These are phyloP conservation scores for Hygrocybe punicea DNA, from an alignment of 768 basidiomycete genomes.

Conservation along the genomic window DNA sequence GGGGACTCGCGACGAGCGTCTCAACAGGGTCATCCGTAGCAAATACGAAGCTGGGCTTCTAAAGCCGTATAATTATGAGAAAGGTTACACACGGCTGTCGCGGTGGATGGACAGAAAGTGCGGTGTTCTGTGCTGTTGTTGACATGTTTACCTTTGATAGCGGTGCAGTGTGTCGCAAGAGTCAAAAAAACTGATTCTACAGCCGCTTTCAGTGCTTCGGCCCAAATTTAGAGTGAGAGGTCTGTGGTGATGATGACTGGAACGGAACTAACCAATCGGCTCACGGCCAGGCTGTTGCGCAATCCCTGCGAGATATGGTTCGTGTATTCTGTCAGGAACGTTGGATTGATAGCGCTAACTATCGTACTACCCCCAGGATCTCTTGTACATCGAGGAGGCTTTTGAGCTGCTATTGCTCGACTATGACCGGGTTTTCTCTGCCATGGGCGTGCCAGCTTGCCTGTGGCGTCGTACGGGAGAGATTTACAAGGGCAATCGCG, in stretches of 20 bases:
- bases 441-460: conserved; percentile 96
- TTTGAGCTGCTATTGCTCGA: conserved; percentile 94
- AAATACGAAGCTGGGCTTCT: conserved; percentile 96
- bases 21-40: conserved; percentile 88
- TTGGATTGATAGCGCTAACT: conserved; percentile 1
- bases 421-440: conserved; percentile 90
- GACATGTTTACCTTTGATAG: conserved; percentile 1
- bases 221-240: conserved; percentile 75
- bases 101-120: conserved; percentile 96
- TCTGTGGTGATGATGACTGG: not conserved
- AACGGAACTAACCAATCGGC: conserved; percentile 4
- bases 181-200: conserved; percentile 87
- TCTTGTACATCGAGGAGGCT: conserved; percentile 96
- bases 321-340: conserved; percentile 20
- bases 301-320: conserved; percentile 79
- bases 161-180: conserved; percentile 74
- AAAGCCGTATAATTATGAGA: conserved; percentile 95
- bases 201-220: conserved; percentile 78
- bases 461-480: conserved; percentile 96
- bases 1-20: conserved; percentile 83
- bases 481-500: conserved; percentile 97
- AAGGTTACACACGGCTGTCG: conserved; percentile 86
- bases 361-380: conserved; percentile 51
- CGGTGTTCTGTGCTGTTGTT: conserved; percentile 10
- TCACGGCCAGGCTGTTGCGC: conserved; percentile 61